Evolutionary conservation across 2,329 filamentous ascomycete species (phyloP).

Genomic region (Verticillium albo-atrum): DNA sequence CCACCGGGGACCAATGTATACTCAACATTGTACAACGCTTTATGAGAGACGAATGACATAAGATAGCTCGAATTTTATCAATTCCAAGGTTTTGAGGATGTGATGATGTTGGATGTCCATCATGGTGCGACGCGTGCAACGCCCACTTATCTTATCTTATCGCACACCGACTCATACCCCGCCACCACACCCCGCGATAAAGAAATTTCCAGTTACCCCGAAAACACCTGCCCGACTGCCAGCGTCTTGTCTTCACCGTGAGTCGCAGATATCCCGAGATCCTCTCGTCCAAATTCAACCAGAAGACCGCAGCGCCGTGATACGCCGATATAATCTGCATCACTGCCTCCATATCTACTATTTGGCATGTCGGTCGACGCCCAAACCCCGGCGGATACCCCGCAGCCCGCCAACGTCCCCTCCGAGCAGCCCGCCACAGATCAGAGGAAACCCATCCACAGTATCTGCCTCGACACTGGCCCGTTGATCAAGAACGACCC

Average conservation of each 20-base stretch:
- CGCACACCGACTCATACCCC: background rate
- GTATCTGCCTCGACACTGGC: constrained; percentile 83
- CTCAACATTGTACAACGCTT: background rate
- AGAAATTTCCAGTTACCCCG: background rate
- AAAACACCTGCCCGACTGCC: background rate
- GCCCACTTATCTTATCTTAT: background rate
- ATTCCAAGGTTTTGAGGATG: background rate
- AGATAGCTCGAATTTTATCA: background rate
- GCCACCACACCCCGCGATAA: background rate
- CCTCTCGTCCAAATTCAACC: background rate
- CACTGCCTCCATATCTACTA: background rate
- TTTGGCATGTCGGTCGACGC: background rate
- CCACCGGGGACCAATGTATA: background rate
- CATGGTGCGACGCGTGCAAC: background rate
- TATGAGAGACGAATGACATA: background rate
- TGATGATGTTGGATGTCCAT: background rate
- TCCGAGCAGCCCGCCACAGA: background rate
- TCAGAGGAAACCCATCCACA: constrained; percentile 65
- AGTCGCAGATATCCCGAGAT: background rate
- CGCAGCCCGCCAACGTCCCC: background rate
- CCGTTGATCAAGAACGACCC: constrained; percentile 93
- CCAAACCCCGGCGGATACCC: background rate
- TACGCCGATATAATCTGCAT: background rate
- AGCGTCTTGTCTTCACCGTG: background rate
- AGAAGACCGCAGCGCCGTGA: background rate